Evolutionary conservation across 345 rosid species (phyloP).

Genomic region (Eucalyptus sp.): DNA sequence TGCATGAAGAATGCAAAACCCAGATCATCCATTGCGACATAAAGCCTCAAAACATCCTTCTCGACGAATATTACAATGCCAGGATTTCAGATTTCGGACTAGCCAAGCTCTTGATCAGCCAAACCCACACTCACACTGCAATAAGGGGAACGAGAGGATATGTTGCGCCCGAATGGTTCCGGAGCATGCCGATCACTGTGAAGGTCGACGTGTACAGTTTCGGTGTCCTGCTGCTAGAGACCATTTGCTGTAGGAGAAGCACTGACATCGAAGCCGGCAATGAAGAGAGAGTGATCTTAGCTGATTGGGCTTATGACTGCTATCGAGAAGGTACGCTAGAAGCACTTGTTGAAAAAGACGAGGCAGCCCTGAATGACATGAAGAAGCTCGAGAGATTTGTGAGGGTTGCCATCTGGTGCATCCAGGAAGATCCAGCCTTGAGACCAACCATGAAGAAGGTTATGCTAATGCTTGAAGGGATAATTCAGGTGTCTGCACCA

Average conservation of each 20-base stretch:
- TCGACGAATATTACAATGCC: conserved; percentile 28
- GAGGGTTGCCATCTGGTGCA: conserved; percentile 48
- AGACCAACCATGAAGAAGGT: conserved; percentile 44
- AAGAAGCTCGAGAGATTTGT: conserved; percentile 15
- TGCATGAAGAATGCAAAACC: conserved; percentile 46
- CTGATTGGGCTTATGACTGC: conserved; percentile 45
- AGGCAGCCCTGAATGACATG: conserved; percentile 6
- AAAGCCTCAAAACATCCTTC: conserved; percentile 49
- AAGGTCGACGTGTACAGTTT: conserved; percentile 53
- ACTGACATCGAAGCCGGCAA: neutral
- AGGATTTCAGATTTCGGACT: conserved; percentile 43
- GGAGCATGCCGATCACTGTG: conserved; percentile 31
- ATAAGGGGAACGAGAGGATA: conserved; percentile 51
- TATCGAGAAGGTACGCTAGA: conserved; percentile 7
- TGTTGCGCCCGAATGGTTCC: conserved; percentile 52
- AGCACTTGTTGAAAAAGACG: conserved; percentile 10
- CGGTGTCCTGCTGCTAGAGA: conserved; percentile 44
- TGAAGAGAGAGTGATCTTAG: conserved; percentile 26
- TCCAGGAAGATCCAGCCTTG: conserved; percentile 38
- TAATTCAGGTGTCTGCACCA: conserved; percentile 16
- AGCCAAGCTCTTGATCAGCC: conserved; percentile 38
- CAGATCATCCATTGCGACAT: conserved; percentile 52
- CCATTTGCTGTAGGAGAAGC: conserved; percentile 36
- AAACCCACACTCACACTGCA: conserved; percentile 34
- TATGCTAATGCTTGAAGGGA: conserved; percentile 51